These are phyloP conservation scores for Phytophthora ohioensis DNA, from an alignment of 352 stramenopile genomes.

Conservation along the genomic window DNA sequence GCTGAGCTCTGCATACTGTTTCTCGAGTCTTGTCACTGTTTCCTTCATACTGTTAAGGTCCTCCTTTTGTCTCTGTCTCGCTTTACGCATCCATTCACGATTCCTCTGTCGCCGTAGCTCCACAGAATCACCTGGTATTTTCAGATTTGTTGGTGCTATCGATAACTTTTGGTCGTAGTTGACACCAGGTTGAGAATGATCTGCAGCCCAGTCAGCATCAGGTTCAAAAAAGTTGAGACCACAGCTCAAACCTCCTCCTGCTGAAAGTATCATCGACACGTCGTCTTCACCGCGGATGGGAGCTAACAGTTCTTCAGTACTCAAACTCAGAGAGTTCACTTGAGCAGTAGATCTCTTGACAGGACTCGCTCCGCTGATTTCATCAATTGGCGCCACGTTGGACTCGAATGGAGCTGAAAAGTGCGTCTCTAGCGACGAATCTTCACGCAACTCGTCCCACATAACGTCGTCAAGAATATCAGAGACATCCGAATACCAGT, in stretches of 20 bases:
- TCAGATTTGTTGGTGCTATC: conserved; percentile 4
- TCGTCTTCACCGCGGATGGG: not conserved
- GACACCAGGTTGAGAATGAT: no score
- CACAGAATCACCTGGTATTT: conserved; percentile 15
- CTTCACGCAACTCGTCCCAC: conserved; percentile 22
- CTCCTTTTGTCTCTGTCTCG: conserved; percentile 42
- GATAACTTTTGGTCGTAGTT: no score
- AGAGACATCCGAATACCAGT: conserved; percentile 3
- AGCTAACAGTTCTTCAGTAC: no score
- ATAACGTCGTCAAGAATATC: conserved; percentile 22
- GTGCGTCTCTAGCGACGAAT: not conserved
- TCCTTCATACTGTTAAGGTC: conserved; percentile 45
- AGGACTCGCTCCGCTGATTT: conserved; percentile 11
- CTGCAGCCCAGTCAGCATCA: no score
- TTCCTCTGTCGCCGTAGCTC: conserved; percentile 46
- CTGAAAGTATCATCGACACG: no score
- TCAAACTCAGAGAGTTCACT: not conserved
- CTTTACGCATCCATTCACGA: conserved; percentile 50
- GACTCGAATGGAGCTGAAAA: not conserved
- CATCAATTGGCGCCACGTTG: conserved; percentile 11
- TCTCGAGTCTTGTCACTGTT: conserved; percentile 43
- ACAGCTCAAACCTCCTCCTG: no score
- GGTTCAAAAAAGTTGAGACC: no score
- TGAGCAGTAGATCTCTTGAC: conserved; percentile 1
- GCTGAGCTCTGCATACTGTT: conserved; percentile 43